Evolutionary conservation across 2,329 filamentous ascomycete species (phyloP), one percentile per base, ranked within the genome.

Genomic region (Xylariaceae sp.): DNA sequence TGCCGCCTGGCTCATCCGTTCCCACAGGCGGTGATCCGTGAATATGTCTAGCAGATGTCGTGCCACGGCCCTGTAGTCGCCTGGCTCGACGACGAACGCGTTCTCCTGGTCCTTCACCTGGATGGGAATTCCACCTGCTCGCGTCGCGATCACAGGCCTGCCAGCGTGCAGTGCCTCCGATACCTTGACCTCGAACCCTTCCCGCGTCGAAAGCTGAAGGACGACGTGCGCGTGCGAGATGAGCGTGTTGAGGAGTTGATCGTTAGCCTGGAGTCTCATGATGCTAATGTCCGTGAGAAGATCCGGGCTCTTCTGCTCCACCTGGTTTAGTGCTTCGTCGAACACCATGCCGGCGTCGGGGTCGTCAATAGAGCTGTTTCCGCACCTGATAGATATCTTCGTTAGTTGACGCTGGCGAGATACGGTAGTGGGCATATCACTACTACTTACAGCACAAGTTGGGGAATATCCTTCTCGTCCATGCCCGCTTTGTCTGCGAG

Each of bases 181-280:
- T 4, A 94, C 89, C 74, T 94, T 94, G 67, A 94, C 87, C 73
- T 94, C 90, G 67, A 94, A 94, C 0, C 90, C 89, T 71, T 94
- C 90, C 42, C 88, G 83, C 0, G 87, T 92, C 2, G 88, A 92
- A 4, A 94, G 83, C 73, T 94, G 90, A 6, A 94, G 80, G 0
- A 87, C 87, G 6, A 92, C 83, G 58, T 87, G 83, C 0, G 88
- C 86, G 53, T 88, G 87, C 44, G 86, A 85, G 62, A 94, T 81
- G 48, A 94, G 77, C 0, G 85, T 84, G 72, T 94, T 92, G 67
- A 94, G 83, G 17, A 92, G 79, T 73, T 94, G 90, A 67, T 94
- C 90, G 9, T 87, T 89, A 34, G 89, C 88, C 0, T 88, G 85
- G 1, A 94, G 79, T 15, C 89, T 86, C 81, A 92, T 88, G 67